Base-by-base conservation (phyloP, 352 stramenopile species). In the Elongisporangium senticosum region DNA sequence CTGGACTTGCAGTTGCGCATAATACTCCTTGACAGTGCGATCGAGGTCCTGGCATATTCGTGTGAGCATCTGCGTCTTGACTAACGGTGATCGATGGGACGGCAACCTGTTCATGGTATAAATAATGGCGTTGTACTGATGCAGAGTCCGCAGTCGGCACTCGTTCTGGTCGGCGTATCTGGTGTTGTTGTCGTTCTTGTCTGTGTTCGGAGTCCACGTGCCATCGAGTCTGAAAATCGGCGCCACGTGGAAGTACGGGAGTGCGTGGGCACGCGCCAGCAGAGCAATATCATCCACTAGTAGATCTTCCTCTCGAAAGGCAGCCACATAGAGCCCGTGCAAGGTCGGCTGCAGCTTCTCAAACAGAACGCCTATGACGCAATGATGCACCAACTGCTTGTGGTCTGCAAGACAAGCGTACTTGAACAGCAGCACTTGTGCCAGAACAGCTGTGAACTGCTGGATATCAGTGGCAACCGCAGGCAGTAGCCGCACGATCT, bases 301-400 rank as follows among this genome's bases (percentile, higher is more conserved):
- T 3, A 56, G 39, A 49, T 89, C 81, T 58, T 90, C 78, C 8
- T 40, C 37, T 7, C 70, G 64, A 54, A 90, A 89, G 2, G 77
- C 69, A 4, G 67, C 63, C 10, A 77, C 72, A 24, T 85, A 83
- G 53, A 89, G 56, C 0, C 65, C 69, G 43, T 90, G 81, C 11
- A 90, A 61, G 37, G 68, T 78, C 48, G 75, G 78, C 55, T 90
- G 78, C 4, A 90, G 67, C 17, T 74, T 70, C 21, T 84, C 78
- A 59, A 90, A 89, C 19, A 87, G 75, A 8, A 74, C 73, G n/a
- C 71, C 68, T 0, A 89, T 49, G 7, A 87, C 75, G 14, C 67
- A 74, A n/a, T 74, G 67, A 1, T 75, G 64, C 19, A 87, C 63
- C 15, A 69, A 43, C 8, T 61, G 19, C 1, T 64, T 67, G 15